A percentile compares a stretch with the other conserved stretches of the same genome.
phyloP scores from a whole-genome alignment of 2,329 filamentous ascomycete species.

The Colletotrichum musicola region DNA sequence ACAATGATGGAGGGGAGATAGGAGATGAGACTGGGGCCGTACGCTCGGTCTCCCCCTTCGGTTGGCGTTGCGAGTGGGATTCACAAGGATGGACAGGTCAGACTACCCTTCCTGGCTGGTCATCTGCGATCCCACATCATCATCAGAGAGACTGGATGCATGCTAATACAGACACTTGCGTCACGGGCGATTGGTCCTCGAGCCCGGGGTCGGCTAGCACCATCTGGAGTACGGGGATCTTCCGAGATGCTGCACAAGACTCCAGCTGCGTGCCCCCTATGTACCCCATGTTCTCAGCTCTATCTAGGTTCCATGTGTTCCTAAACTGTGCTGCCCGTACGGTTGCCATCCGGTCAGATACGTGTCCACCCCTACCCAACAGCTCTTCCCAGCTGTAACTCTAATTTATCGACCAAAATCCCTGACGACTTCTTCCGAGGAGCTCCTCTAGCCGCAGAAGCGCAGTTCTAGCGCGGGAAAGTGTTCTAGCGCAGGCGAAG shows the following conservation, averaged over 20 bases:
- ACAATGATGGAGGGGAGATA: neutral
- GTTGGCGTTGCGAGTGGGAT: neutral
- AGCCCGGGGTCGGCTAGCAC: neutral
- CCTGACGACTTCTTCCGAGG: neutral
- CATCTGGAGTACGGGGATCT: conserved; percentile 14
- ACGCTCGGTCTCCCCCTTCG: neutral
- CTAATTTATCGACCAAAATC: neutral
- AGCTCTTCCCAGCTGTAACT: neutral
- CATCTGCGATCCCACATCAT: conserved; percentile 30
- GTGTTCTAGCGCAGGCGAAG: conserved; percentile 15
- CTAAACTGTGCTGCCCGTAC: neutral
- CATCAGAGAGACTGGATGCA: neutral
- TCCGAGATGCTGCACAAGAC: conserved; percentile 25
- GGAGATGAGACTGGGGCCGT: conserved; percentile 15
- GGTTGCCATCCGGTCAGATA: neutral
- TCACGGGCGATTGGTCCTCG: neutral
- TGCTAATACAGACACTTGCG: neutral
- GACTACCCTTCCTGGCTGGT: conserved; percentile 18
- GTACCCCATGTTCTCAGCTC: neutral
- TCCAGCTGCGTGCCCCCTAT: neutral
- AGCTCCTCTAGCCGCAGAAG: neutral
- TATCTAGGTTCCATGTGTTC: neutral
- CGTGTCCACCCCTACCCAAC: neutral
- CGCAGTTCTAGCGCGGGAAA: neutral
- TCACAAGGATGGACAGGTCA: conserved; percentile 13